These are phyloP conservation scores for Prillingera fragicola DNA, from an alignment of 1,284 basidiomycete genomes.

Conservation along the genomic window DNA sequence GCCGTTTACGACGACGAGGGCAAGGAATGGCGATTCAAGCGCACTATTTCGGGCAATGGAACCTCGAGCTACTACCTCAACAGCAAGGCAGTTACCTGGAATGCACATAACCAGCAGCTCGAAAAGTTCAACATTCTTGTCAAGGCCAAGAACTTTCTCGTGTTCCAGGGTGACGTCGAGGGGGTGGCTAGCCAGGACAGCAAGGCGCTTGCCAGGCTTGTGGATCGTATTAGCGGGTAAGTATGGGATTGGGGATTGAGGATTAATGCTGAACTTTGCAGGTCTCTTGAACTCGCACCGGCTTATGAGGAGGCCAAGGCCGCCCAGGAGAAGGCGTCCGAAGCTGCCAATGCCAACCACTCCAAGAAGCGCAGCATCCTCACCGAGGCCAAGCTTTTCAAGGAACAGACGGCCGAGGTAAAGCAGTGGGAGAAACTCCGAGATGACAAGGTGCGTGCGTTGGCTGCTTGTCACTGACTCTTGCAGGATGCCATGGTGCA, in stretches of 20 bases:
- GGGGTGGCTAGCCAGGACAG: constrained; percentile 93
- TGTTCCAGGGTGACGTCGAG: constrained; percentile 99
- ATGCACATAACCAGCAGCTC: constrained; percentile 77
- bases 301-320: constrained; percentile 88
- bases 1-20: constrained; percentile 78
- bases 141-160: constrained; percentile 98
- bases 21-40: constrained; percentile 74
- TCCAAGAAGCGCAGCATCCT: constrained; percentile 87
- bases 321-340: constrained; percentile 81
- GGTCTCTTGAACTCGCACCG: constrained; percentile 74
- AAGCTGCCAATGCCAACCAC: constrained; percentile 89
- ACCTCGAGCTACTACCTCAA: constrained; percentile 85
- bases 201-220: constrained; percentile 78
- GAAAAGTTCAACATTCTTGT: constrained; percentile 90
- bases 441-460: constrained; percentile 58
- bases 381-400: constrained; percentile 94
- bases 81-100: constrained; percentile 68
- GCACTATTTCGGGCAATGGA: constrained; percentile 76
- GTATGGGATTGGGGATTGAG: constrained; percentile 5
- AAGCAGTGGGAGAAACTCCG: constrained; percentile 78
- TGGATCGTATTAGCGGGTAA: constrained; percentile 88
- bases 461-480: constrained; percentile 2
- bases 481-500: constrained; percentile 71
- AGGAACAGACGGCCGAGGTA: constrained; percentile 92
- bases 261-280: constrained; percentile 8